Percentiles rank a stretch among this genome's conserved stretches.
phyloP scores from a whole-genome alignment of 2,329 filamentous ascomycete species.

The Cladosporium cucumerinum region DNA sequence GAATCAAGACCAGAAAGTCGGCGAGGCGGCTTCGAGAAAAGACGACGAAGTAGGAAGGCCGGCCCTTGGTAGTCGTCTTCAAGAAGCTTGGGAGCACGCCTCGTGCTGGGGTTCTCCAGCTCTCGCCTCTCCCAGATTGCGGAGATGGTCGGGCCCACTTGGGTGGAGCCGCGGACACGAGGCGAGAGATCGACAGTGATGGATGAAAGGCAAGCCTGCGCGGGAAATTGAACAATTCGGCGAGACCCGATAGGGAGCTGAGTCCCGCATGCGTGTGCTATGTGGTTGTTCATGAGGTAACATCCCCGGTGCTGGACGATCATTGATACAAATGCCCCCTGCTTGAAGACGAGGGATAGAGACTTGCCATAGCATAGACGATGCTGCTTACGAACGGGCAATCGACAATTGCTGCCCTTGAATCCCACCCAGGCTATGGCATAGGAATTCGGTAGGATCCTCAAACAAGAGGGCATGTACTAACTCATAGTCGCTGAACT shows the following conservation, averaged over 20 bases:
- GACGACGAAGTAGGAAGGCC: neutral
- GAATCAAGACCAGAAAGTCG: neutral
- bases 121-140: neutral
- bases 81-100: slow-evolving; percentile 13
- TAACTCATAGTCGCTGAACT: too few species aligned
- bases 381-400: neutral
- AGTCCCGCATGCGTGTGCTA: neutral
- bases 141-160: slow-evolving; percentile 13
- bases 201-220: neutral
- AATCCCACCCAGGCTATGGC: too few species aligned
- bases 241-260: neutral
- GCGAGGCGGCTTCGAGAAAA: neutral
- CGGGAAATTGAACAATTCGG: slow-evolving; percentile 4
- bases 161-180: slow-evolving; percentile 8
- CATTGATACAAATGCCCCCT: too few species aligned
- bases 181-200: neutral
- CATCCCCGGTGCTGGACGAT: neutral
- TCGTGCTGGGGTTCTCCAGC: slow-evolving; percentile 3
- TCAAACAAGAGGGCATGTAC: too few species aligned
- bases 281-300: neutral
- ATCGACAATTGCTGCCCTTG: too few species aligned
- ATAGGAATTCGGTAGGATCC: too few species aligned
- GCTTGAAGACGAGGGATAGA: too few species aligned
- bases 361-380: neutral
- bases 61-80: neutral